These are phyloP conservation scores for Phytopythium chamaehyphon DNA, from an alignment of 352 stramenopile species.

Conservation along the genomic window DNA sequence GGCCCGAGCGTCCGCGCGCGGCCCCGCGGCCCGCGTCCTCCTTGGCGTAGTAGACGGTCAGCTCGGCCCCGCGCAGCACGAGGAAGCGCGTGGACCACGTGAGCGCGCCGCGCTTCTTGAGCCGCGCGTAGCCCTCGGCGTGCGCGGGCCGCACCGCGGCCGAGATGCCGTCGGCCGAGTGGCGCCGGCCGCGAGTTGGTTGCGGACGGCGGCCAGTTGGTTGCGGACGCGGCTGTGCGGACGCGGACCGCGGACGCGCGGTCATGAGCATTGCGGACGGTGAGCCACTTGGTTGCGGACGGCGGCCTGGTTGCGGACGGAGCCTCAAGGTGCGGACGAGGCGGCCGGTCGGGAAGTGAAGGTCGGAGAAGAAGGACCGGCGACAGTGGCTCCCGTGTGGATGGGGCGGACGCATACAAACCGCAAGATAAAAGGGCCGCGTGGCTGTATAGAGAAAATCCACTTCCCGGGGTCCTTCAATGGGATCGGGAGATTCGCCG, in stretches of 20 bases:
- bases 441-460: too few relatives aligned
- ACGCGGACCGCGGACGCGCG: too few relatives aligned
- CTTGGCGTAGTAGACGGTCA: slow-evolving; percentile 48
- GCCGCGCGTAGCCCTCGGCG: slow-evolving; percentile 55
- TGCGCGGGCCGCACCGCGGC: not conserved
- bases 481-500: too few relatives aligned
- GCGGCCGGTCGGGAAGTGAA: too few relatives aligned
- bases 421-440: too few relatives aligned
- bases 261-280: too few relatives aligned
- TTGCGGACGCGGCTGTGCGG: too few relatives aligned
- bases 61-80: slow-evolving; percentile 35
- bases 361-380: too few relatives aligned
- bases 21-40: slow-evolving; percentile 33
- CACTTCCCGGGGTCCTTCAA: too few relatives aligned
- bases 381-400: too few relatives aligned
- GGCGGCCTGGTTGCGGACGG: not conserved
- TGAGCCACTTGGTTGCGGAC: not conserved
- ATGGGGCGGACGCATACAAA: too few relatives aligned
- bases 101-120: slow-evolving; percentile 54
- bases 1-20: slow-evolving; percentile 3
- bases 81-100: slow-evolving; percentile 64
- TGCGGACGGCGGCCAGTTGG: not conserved
- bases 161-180: slow-evolving; percentile 2
- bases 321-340: too few relatives aligned
- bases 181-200: not conserved